These are phyloP conservation scores for Aspergillus spinulosporus DNA, from an alignment of 2,329 filamentous ascomycete species.

Conservation along the genomic window DNA sequence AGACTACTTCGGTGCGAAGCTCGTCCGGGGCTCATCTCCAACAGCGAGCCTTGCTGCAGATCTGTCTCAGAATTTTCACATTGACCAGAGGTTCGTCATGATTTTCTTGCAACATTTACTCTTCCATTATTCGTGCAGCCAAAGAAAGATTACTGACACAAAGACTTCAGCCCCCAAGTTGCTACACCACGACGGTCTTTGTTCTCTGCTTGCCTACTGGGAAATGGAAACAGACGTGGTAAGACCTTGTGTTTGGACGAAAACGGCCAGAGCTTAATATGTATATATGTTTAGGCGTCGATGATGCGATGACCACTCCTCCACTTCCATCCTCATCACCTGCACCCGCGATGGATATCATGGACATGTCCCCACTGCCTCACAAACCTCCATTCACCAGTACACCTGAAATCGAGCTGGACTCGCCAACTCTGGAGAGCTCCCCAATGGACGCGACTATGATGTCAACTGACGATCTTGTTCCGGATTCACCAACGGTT, in stretches of 20 bases:
- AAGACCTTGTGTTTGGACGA: slow-evolving; percentile 28
- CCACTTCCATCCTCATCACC: slow-evolving; percentile 84
- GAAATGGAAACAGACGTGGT: slow-evolving; percentile 60
- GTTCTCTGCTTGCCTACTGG: slow-evolving; percentile 73
- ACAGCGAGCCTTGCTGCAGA: slow-evolving; percentile 89
- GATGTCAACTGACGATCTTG: slow-evolving; percentile 43
- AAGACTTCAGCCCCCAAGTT: slow-evolving; percentile 67
- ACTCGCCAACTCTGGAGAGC: slow-evolving; percentile 68
- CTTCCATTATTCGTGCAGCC: slow-evolving; percentile 20
- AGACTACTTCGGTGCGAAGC: slow-evolving; percentile 82
- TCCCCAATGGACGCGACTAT: slow-evolving; percentile 47
- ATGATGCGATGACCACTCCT: slow-evolving; percentile 79
- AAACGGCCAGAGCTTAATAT: slow-evolving; percentile 5
- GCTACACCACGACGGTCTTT: slow-evolving; percentile 81
- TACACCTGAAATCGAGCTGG: slow-evolving; percentile 62
- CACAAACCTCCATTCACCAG: slow-evolving; percentile 74
- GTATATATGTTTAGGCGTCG: slow-evolving; percentile 38
- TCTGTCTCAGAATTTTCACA: slow-evolving; percentile 93
- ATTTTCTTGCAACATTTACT: slow-evolving; percentile 15
- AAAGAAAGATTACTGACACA: slow-evolving; percentile 40
- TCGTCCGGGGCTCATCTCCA: slow-evolving; percentile 81
- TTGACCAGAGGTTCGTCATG: slow-evolving; percentile 81
- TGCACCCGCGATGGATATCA: slow-evolving; percentile 68
- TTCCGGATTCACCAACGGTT: slow-evolving; percentile 43
- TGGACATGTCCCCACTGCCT: slow-evolving; percentile 92